Base-by-base conservation (phyloP, 768 basidiomycete species). In the Tricholoma sp. region DNA sequence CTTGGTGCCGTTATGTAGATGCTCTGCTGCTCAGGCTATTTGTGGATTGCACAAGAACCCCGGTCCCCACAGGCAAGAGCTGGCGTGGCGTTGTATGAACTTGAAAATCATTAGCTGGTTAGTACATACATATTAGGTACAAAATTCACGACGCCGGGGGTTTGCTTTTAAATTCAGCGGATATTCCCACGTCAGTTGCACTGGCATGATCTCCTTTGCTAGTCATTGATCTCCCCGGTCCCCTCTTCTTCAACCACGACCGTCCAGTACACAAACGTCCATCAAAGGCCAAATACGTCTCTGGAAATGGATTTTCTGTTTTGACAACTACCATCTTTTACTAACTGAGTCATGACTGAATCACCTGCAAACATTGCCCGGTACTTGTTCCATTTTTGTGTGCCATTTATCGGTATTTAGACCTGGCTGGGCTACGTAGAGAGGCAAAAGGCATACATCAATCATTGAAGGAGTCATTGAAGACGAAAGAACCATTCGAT, bases 401-500 rank as follows among this genome's bases (percentile, higher is more conserved):
- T 9, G n/a, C 29, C 7, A 49, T 31, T 49, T 31, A 32, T 49
- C 8, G 31, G 47, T 49, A 49, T 49, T 49, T 31, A 49, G 32
- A 17, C 5, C 29, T 48, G 13, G 47, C 47, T 48, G 47, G 15
- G 28, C 29, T 7, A 33, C 56, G 18, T 59, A 95, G 92, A 64
- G 91, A 94, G 74, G 89, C 91, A 63, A 91, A 87, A 67, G 75
- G 76, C 63, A 80, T 87, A 60, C 84, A 89, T 56, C 84, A 88
- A 65, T 80, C 77, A 36, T 72, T 96, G 55, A 92, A 90, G 72
- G 87, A 87, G 59, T 69, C 84, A 52, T 78, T 95, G 56, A 88
- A 86, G 66, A 79, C 78, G 37, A 84, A 80, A 57, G 83, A 86
- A 51, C 89, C 92, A 33, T 94, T 87, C 80, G 88, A 90, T 59